These are phyloP conservation scores for Candida awuae DNA, from an alignment of 805 yeast genomes.

Conservation along the genomic window DNA sequence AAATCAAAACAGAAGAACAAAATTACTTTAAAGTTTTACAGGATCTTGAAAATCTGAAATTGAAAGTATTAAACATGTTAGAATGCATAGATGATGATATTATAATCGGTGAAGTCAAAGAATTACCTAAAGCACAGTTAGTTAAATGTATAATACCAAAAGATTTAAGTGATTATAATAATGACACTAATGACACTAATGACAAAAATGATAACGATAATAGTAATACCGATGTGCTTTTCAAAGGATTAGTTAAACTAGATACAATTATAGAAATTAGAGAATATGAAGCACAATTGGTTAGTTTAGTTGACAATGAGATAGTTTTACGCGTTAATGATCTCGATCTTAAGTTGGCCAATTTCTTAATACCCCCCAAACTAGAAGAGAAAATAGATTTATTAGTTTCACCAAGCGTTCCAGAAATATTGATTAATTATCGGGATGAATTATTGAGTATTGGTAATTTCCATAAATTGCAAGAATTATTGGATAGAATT, in stretches of 20 bases:
- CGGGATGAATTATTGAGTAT: background rate
- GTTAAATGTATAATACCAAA: constrained; percentile 37
- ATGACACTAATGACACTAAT: constrained; percentile 19
- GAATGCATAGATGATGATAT: constrained; percentile 68
- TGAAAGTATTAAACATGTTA: constrained; percentile 37
- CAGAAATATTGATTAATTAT: too few species aligned
- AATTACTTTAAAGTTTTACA: constrained; percentile 30
- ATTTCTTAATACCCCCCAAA: constrained; percentile 39
- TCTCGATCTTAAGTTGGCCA: constrained; percentile 37
- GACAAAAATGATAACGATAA: background rate
- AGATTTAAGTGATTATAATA: constrained; percentile 23
- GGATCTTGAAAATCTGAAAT: constrained; percentile 45
- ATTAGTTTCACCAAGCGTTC: constrained; percentile 32
- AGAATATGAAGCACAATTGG: constrained; percentile 45
- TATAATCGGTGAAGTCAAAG: constrained; percentile 28
- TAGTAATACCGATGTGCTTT: too few species aligned
- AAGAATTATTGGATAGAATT: constrained; percentile 39
- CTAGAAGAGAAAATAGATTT: constrained; percentile 59
- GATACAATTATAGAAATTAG: constrained; percentile 56
- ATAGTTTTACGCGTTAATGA: constrained; percentile 36
- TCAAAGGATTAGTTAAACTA: constrained; percentile 60
- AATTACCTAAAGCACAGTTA: constrained; percentile 44
- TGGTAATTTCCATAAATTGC: constrained; percentile 20
- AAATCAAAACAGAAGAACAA: background rate
- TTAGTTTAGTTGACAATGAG: constrained; percentile 13